Percentiles rank a stretch among this genome's conserved stretches.
These are phyloP conservation scores for Sutorius australiensis DNA, from an alignment of 768 basidiomycete genomes.

Conservation along the genomic window DNA sequence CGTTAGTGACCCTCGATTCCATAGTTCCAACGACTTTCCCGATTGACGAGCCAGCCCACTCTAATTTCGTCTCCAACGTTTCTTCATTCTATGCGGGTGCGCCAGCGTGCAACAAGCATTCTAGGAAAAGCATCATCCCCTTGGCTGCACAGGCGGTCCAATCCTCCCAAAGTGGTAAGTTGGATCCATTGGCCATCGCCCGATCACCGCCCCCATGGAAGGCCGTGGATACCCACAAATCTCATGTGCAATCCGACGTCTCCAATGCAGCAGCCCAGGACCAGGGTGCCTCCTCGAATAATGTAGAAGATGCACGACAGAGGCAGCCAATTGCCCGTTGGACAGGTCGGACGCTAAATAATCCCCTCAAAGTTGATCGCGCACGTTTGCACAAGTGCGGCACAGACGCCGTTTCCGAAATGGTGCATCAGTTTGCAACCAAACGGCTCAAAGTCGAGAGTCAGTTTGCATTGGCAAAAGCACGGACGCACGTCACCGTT, in stretches of 20 bases:
- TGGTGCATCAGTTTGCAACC: slow-evolving; percentile 18
- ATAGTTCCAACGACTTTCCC: background rate
- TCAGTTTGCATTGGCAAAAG: slow-evolving; percentile 17
- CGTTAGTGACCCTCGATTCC: background rate
- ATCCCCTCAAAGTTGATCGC: slow-evolving; percentile 18
- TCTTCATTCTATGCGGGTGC: slow-evolving; percentile 19
- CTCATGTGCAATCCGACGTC: background rate
- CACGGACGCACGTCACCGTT: background rate
- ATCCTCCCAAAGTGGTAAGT: slow-evolving; percentile 6
- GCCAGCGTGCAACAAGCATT: background rate
- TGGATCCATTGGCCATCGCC: slow-evolving; percentile 26
- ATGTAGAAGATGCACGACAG: background rate
- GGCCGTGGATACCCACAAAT: background rate
- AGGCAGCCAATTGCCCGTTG: background rate
- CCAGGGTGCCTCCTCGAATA: background rate
- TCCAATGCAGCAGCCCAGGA: too few species aligned
- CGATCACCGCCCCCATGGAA: slow-evolving; percentile 29
- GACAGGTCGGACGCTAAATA: slow-evolving; percentile 4
- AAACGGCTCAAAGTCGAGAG: slow-evolving; percentile 23
- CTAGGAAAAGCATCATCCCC: slow-evolving; percentile 12
- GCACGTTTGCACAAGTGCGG: slow-evolving; percentile 25
- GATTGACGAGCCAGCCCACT: background rate
- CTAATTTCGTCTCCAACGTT: slow-evolving; percentile 1
- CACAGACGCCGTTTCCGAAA: slow-evolving; percentile 18
- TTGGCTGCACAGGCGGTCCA: slow-evolving; percentile 18